Evolutionary conservation across 2,329 filamentous ascomycete genomes (phyloP), one percentile per base, ranked within the genome.

Genomic region (Coniochaeta ligniaria): DNA sequence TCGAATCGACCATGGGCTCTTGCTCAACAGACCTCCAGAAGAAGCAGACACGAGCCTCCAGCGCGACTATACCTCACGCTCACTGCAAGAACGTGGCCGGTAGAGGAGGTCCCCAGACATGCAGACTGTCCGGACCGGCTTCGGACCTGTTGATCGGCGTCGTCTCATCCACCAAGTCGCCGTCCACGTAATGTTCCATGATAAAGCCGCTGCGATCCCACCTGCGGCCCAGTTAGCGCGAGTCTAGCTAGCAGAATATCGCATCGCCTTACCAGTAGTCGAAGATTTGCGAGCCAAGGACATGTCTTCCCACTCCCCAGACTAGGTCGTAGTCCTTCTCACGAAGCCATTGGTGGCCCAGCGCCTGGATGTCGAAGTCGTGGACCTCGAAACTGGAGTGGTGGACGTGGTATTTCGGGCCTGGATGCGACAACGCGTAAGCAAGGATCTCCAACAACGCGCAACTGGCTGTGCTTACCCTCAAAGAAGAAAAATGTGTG

Each of bases 301-400:
- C 76, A 72, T 88, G 84, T 52, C 85, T 71, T 0, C 85, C 85
- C 0, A 88, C 79, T 0, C 85, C 85, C 85, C 84, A 88, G 16
- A 83, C 78, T 26, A 71, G 74, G 62, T 76, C 77, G 63, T 82
- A 86, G 2, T 77, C 78, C 65, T 83, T 81, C 54, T 76, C 70
- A 0, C 71, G 74, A 50, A 88, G 71, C 79, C 82, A 86, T 58
- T 84, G 74, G 68, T 88, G 85, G 0, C 84, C 85, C 3, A 87
- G 69, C 20, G 77, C 72, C 74, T 88, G 84, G 1, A 80, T 81
- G 66, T 88, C 85, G 63, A 84, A 84, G 66, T 87, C 83, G 35
- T 82, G 77, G 0, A 86, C 81, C 65, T 87, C 83, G 62, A 83
- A 85, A 3, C 72, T 76, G 17, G 76, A 78, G 66, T 85, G 83